Evolutionary conservation across 2,329 filamentous ascomycete genomes (phyloP).

Genomic region (Cercospora citrullina): DNA sequence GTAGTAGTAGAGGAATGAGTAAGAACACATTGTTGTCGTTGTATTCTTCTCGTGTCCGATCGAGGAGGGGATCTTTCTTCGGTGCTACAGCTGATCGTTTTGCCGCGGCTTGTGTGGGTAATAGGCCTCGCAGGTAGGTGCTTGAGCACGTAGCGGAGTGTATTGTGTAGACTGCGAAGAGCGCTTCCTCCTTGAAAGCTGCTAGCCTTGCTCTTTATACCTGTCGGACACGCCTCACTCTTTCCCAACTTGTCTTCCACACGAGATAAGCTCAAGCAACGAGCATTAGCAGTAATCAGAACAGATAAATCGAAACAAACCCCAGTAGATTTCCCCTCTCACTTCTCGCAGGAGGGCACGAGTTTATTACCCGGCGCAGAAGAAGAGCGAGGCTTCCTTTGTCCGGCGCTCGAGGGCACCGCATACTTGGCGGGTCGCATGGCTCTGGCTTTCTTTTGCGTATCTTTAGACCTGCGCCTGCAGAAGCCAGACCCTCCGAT

Average conservation of each 20-base stretch:
- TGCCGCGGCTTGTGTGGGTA: not conserved
- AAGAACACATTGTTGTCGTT: conserved; percentile 44
- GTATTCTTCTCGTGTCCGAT: not conserved
- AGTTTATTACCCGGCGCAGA: not conserved
- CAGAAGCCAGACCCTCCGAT: not conserved
- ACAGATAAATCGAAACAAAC: not conserved
- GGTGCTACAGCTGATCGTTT: not conserved
- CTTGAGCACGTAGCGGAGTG: not conserved
- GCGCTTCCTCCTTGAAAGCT: not conserved
- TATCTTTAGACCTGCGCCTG: not conserved
- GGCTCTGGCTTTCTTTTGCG: not conserved
- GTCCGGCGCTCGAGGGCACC: not conserved
- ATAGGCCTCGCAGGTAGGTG: not conserved
- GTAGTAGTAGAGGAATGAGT: conserved; percentile 51
- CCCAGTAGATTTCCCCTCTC: not conserved
- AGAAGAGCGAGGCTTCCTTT: not conserved
- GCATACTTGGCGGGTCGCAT: not conserved
- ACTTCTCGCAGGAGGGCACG: not conserved
- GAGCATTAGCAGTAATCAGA: not conserved
- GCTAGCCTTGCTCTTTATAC: not conserved
- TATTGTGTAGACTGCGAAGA: not conserved
- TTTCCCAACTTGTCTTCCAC: not conserved
- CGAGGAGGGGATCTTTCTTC: not conserved
- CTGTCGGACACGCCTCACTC: not conserved
- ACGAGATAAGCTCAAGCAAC: not conserved